phyloP scores from a whole-genome alignment of 768 basidiomycete genomes.

The Kondoa subrosea region DNA sequence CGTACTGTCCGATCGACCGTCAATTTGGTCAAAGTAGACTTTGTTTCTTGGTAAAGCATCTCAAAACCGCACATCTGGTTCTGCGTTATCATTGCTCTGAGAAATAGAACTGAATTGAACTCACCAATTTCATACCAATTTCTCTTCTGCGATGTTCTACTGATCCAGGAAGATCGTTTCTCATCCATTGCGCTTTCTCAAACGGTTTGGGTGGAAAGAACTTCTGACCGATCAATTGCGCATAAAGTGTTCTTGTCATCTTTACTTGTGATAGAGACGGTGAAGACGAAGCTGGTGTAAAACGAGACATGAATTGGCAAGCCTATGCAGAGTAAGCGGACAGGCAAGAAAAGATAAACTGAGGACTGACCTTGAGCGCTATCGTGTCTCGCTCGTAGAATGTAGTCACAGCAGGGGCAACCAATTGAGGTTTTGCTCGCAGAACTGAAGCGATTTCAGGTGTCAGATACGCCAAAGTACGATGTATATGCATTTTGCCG shows the following conservation, averaged over 20 bases:
- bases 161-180: conserved; percentile 41
- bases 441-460: conserved; percentile 61
- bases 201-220: conserved; percentile 85
- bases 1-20: conserved; percentile 7
- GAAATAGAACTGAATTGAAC: conserved; percentile 21
- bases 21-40: neutral
- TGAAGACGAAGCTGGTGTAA: conserved; percentile 48
- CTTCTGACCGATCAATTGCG: conserved; percentile 75
- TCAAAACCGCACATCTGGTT: conserved; percentile 80
- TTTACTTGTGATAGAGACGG: conserved; percentile 39
- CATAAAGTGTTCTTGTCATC: conserved; percentile 79
- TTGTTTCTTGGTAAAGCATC: conserved; percentile 56
- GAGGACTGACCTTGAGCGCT: conserved; percentile 3
- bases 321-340: conserved; percentile 38
- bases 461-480: conserved; percentile 62
- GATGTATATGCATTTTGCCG: conserved; percentile 49
- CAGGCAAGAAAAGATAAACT: neutral
- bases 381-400: conserved; percentile 90
- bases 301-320: conserved; percentile 75
- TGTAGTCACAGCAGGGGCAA: conserved; percentile 73
- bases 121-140: conserved; percentile 80
- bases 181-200: conserved; percentile 37
- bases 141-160: conserved; percentile 62
- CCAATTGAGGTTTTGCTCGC: conserved; percentile 44
- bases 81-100: neutral